Percentiles rank a stretch among this genome's conserved stretches.
Evolutionary conservation across 192 early-diverging fungal genomes (phyloP).

Genomic region (Paraglomus brasilianum): DNA sequence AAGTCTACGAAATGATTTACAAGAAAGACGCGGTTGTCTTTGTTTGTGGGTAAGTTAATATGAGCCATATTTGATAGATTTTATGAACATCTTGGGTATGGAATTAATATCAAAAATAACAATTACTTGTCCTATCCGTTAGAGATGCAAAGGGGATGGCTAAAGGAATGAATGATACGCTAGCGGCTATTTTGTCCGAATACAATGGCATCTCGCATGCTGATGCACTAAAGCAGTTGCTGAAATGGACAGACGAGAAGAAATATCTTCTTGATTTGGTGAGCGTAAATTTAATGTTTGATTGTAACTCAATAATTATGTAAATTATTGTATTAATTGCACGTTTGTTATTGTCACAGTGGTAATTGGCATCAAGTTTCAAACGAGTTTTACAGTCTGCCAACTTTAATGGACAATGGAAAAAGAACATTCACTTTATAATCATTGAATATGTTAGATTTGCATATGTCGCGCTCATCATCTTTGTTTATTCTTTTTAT

Average conservation of each 20-base stretch:
- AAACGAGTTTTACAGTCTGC: too few relatives aligned
- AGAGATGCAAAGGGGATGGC: conserved; percentile 89
- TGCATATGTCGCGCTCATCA: too few relatives aligned
- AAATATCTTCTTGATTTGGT: conserved; percentile 68
- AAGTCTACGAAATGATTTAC: conserved; percentile 57
- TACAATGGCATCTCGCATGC: conserved; percentile 46
- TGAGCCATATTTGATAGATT: neutral
- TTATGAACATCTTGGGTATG: conserved; percentile 24
- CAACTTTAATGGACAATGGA: too few relatives aligned
- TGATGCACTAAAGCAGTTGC: conserved; percentile 58
- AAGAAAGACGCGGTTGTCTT: conserved; percentile 65
- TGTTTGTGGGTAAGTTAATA: conserved; percentile 66
- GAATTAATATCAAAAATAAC: neutral
- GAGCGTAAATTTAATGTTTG: conserved; percentile 21
- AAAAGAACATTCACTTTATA: too few relatives aligned
- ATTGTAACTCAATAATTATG: neutral
- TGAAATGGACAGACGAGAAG: conserved; percentile 60
- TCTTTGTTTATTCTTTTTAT: too few relatives aligned
- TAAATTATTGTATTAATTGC: too few relatives aligned
- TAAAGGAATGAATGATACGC: conserved; percentile 75
- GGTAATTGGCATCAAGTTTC: too few relatives aligned
- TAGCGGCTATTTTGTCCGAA: conserved; percentile 62
- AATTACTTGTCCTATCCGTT: neutral
- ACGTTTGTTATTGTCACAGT: too few relatives aligned
- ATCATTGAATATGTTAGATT: too few relatives aligned